Conservation (phyloP, 2,329 filamentous ascomycete genomes). For the Ascosphaera acerosa region DNA sequence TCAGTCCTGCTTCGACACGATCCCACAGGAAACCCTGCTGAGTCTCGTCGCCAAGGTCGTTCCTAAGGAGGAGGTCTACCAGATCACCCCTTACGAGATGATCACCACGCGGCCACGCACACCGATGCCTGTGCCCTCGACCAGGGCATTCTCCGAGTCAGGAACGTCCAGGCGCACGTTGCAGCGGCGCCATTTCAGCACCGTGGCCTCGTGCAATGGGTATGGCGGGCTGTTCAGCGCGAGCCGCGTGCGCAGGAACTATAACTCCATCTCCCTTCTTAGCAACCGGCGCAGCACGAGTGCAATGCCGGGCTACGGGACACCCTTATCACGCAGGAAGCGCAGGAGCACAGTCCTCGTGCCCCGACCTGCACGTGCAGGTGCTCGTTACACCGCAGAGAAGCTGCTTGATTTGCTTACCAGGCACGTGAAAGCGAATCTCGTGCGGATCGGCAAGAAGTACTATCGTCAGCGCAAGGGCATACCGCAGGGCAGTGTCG, state of each 20-base stretch:
- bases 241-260: neutral
- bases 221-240: slow-evolving; percentile 17
- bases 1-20: slow-evolving; percentile 78
- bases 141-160: no score
- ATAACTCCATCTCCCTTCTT: neutral
- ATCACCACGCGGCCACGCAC: slow-evolving; percentile 27
- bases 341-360: slow-evolving; percentile 49
- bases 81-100: slow-evolving; percentile 48
- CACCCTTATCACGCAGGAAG: slow-evolving; percentile 17
- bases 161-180: slow-evolving; percentile 3
- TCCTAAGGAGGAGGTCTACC: slow-evolving; percentile 35
- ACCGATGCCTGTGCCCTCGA: slow-evolving; percentile 6
- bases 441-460: slow-evolving; percentile 70
- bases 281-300: slow-evolving; percentile 5
- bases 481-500: slow-evolving; percentile 77
- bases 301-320: neutral
- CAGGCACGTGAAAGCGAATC: slow-evolving; percentile 60
- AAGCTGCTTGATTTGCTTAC: slow-evolving; percentile 43
- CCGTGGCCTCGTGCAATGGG: slow-evolving; percentile 23
- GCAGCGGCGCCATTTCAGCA: slow-evolving; percentile 25
- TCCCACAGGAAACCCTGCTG: slow-evolving; percentile 56
- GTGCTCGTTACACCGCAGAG: slow-evolving; percentile 31
- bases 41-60: slow-evolving; percentile 33
- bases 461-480: slow-evolving; percentile 70
- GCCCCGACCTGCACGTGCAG: slow-evolving; percentile 35